Base-by-base conservation (phyloP, 495 filamentous ascomycete genomes). In the Glutinoglossum americanum region DNA sequence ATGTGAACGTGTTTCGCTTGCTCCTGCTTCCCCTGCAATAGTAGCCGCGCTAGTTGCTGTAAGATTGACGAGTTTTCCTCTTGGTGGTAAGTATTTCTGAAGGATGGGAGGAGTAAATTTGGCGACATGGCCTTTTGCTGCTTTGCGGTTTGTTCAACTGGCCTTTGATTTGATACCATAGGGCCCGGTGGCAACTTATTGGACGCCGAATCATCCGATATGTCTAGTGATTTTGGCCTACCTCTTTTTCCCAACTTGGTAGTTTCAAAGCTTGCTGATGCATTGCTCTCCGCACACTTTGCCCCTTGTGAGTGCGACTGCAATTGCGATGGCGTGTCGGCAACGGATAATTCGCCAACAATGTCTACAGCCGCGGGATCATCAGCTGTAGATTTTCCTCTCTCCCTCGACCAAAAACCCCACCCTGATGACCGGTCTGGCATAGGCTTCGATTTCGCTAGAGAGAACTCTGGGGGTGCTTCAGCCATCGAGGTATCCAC, bases 351-450 rank as follows among this genome's bases (percentile, higher is more conserved):
- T 64, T 90, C 80, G 2, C 83, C 82, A 30, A 76, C 64, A 62
- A 83, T 76, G 10, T 17, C 28, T 25, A 70, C 64, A 37, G 73
- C 69, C 26, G 64, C 65, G 1, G 72, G 56, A 55, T 64, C 71
- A 23, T 66, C 61, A 9, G 66, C 58, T 60, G 32, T 72, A 58
- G 59, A 59, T 55, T 76, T 78, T 11, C 77, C 63, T 21, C 74
- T 68, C 19, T 86, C 84, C 57, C 76, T 79, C 7, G 83, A 87
- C 84, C 84, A 93, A 61, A 93, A 93, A 0, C 82, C 86, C 87
- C 87, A 93, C 0, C 81, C 84, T 7, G 84, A 84, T 21, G 82
- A 75, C 59, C 73, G 78, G 13, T 62, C 56, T 30, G 60, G 25
- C 58, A 11, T 17, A 58, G 41, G 33, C 59, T 62, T 57, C 26